Base-by-base conservation (phyloP, 139 green algal genomes). In the Haematococcus lacustris region DNA sequence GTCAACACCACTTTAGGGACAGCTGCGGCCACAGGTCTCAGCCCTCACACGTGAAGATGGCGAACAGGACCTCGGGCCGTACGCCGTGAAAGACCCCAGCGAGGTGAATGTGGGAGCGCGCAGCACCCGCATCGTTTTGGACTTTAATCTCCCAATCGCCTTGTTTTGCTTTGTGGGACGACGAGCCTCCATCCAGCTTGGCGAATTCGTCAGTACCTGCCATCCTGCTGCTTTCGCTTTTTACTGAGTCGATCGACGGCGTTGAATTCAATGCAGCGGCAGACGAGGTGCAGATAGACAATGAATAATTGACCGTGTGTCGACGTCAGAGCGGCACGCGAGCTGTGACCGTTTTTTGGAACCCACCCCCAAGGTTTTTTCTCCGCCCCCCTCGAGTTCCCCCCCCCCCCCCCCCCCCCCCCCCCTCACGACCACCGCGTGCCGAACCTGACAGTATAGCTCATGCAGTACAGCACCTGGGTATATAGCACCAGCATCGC, bases 31-130 rank as follows among this genome's bases (percentile, higher is more conserved):
- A 21, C 47, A 57, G 47, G 21, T 57, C 21, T 21, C 47, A 57
- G n/a, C 47, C 13, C 47, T 64, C 53, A 64, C 53, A 69, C 2
- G 63, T 69, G 63, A 69, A 69, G 63, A 69, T 69, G 38, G 35
- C 3, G 30, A 69, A 69, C 4, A 69, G 3, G 5, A 51, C 63
- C 63, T 69, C 63, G 50, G 63, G 63, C 21, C 37, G 63, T 30
- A 40, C n/a, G n/a, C n/a, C 63, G 21, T 69, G 37, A 35, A 35
- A 69, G 2, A 4, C 51, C 21, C 35, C 7, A 3, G 13, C 21
- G 9, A 69, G 38, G 37, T 50, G 35, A 6, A 69, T 69, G 35
- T 69, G 63, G 63, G 35, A 51, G 2, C 63, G 26, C n/a, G 63
- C 63, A 5, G 21, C 13, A 2, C 63, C 63, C 7, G 35, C 63